These are phyloP conservation scores for Nannochloropsis oceanica DNA, from an alignment of 108 stramenopile genomes.

Conservation along the genomic window DNA sequence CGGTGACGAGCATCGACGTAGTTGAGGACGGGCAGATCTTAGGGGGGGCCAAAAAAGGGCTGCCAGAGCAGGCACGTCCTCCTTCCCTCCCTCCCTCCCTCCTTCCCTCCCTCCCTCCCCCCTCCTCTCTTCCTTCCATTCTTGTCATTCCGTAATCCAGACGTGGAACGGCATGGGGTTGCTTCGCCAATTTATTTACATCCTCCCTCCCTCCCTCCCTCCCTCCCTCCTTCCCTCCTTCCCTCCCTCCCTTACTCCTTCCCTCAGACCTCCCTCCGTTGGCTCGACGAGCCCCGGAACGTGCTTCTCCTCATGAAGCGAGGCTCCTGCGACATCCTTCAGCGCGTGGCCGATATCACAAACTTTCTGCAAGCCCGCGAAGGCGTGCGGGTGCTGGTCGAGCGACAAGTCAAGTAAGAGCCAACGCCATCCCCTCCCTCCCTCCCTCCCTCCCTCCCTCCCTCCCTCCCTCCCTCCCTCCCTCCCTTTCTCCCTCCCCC, in stretches of 20 bases:
- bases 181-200: neutral
- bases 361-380: neutral
- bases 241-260: neutral
- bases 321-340: neutral
- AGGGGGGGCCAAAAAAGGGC: neutral
- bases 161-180: neutral
- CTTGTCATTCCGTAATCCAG: too few relatives aligned
- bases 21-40: neutral
- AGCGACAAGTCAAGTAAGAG: neutral
- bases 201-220: neutral
- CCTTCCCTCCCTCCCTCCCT: neutral
- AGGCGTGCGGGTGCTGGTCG: neutral
- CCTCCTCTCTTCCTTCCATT: neutral
- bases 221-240: neutral
- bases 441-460: neutral
- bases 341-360: neutral
- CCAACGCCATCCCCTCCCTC: neutral
- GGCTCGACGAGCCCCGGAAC: neutral
- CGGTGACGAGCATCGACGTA: neutral
- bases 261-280: neutral
- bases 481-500: neutral
- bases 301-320: neutral
- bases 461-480: neutral
- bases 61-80: neutral
- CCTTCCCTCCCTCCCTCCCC: neutral